Evolutionary conservation across 352 stramenopile genomes (phyloP), one percentile per base, ranked within the genome.

Genomic region (Peronospora tabacina): DNA sequence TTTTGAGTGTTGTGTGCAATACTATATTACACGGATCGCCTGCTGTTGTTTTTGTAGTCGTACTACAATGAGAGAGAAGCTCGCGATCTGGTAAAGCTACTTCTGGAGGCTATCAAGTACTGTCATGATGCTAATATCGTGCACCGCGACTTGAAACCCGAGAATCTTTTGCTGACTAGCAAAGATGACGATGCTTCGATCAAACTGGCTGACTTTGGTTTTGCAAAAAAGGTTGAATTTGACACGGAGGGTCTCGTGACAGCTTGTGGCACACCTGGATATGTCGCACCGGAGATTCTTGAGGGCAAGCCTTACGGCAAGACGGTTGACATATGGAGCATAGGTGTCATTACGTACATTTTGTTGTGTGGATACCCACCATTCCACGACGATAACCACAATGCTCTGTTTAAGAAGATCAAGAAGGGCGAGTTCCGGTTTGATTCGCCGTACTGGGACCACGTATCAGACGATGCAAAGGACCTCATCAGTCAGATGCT

Each of bases 391-490:
- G 81, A 97, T 61, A 97, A 97, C 68, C 90, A 97, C 65, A 83
- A 86, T 20, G 80, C 86, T 36, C 80, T 97, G 13, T 98, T 97
- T 65, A 85, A 88, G 46, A 97, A 96, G 60, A 98, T 98, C 62
- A 94, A 95, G 62, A 85, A 79, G 43, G 92, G 89, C 44, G 86
- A 95, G 51, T 98, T 95, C 65, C 72, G 97, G 71, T 98, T 97
- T 52, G 90, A 98, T 53, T 85, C 87, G n/a, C 90, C 96, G 13
- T 97, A 97, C 68, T 98, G 92, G 92, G 82, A 91, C 60, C 75
- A 94, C 54, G 82, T 98, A 11, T 96, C 83, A 26, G 87, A 93
- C 38, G 75, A 96, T 42, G 94, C 89, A 38, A 98, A 98, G 65
- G 90, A 97, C 44, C 68, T 98, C 24, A 97, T 98, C 55, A 74